Conservation (phyloP, 441 rosid genomes). For the Gossypium lobatum region DNA sequence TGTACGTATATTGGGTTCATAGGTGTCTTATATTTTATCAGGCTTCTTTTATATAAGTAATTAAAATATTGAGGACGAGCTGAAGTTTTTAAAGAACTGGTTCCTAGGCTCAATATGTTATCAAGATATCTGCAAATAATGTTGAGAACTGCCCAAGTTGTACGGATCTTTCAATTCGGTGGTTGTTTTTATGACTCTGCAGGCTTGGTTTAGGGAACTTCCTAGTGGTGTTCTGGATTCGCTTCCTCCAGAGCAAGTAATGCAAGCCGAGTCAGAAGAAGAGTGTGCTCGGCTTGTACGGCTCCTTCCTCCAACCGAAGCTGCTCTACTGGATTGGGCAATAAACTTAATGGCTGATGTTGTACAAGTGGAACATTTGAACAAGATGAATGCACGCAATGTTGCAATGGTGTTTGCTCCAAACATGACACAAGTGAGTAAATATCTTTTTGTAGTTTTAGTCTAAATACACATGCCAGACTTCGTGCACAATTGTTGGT, state of each 20-base stretch:
- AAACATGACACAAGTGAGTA: slow-evolving; percentile 69
- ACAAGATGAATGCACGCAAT: slow-evolving; percentile 72
- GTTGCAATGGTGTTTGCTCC: slow-evolving; percentile 72
- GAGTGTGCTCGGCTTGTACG: slow-evolving; percentile 53
- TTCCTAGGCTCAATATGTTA: background rate
- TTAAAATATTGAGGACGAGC: background rate
- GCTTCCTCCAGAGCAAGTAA: slow-evolving; percentile 54
- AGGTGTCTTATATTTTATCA: background rate
- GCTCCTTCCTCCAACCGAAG: slow-evolving; percentile 60
- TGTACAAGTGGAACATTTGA: slow-evolving; percentile 52
- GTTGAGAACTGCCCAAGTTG: background rate
- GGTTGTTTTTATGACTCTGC: slow-evolving; percentile 1
- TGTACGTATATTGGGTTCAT: background rate
- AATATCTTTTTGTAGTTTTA: background rate
- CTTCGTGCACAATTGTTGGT: background rate
- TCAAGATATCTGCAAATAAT: background rate
- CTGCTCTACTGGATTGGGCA: slow-evolving; percentile 62
- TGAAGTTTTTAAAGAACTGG: background rate
- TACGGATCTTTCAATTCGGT: background rate
- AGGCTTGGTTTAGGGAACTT: slow-evolving; percentile 87
- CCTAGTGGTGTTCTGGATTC: slow-evolving; percentile 65
- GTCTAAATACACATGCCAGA: background rate
- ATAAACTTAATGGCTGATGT: slow-evolving; percentile 73
- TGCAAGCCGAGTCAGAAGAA: slow-evolving; percentile 60
- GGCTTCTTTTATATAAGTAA: background rate